Evolutionary conservation across 768 basidiomycete genomes (phyloP).

Genomic region (Suillus fuscotomentosus): DNA sequence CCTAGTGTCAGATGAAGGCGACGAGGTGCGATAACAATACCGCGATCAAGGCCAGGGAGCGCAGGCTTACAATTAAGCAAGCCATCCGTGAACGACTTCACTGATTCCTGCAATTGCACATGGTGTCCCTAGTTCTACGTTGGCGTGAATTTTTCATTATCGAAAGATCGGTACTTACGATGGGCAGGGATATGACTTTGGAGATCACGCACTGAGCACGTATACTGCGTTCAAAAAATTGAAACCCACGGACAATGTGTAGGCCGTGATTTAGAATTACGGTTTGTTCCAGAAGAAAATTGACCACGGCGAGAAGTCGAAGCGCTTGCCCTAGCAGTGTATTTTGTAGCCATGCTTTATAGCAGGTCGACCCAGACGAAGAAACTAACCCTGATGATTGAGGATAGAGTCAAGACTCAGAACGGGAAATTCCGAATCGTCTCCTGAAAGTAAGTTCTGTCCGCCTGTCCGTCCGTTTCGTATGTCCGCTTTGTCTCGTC

Average conservation of each 20-base stretch:
- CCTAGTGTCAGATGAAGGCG: constrained; percentile 76
- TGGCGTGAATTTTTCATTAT: constrained; percentile 10
- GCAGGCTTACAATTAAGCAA: constrained; percentile 24
- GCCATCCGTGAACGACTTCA: constrained; percentile 37
- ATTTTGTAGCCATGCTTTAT: neutral
- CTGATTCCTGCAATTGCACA: constrained; percentile 30
- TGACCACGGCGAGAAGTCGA: neutral
- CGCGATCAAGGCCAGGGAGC: constrained; percentile 53
- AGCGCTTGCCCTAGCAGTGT: neutral
- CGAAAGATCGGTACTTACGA: constrained; percentile 31
- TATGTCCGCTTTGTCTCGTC: no score
- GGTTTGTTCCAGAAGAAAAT: constrained; percentile 1
- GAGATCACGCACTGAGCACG: neutral
- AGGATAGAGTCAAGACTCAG: neutral
- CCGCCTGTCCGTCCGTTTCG: no score
- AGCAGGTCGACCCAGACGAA: neutral
- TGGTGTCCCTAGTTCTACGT: constrained; percentile 38
- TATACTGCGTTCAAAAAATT: neutral
- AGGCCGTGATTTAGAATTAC: constrained; percentile 12
- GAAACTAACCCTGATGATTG: neutral
- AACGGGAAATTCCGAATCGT: neutral
- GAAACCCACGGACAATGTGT: constrained; percentile 26
- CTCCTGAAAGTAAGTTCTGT: neutral
- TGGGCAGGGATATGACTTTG: constrained; percentile 30
- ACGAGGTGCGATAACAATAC: constrained; percentile 53